Base-by-base conservation (phyloP, 2,329 filamentous ascomycete genomes). In the Clonostachys chloroleuca region DNA sequence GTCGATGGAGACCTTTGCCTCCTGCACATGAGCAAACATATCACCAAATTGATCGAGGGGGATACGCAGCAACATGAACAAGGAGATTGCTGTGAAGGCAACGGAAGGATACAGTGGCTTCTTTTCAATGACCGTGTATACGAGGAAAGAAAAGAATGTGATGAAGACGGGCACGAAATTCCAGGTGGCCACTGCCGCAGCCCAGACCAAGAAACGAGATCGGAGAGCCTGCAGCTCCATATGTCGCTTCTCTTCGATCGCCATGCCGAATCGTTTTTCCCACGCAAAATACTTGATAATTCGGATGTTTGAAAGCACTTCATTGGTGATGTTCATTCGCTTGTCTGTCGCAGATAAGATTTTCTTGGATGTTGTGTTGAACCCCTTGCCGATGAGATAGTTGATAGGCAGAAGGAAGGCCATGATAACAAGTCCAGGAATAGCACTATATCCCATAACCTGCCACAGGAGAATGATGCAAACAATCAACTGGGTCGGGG, bases 221-320 rank as follows among this genome's bases (percentile, higher is more conserved):
- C 91, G 85, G 47, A 99, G 68, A 34, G 89, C 83, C 56, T 80
- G 83, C 45, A 99, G 76, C 65, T 99, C 94, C 4, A 74, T 74
- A 40, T 77, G 75, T 52, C 94, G 84, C 70, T 96, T 96, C 64
- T 96, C 92, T 51, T 95, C 87, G 34, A 99, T 90, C 47, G 89
- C 83, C 18, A 82, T 80, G 48, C 88, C 82, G 63, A 96, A 99
- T 3, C 92, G 87, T 57, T 91, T 84, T 65, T 99, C 94, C 94
- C 94, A 99, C 0, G 94, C 92, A 63, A 99, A 99, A 67, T 94
- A 99, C 64, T 99, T 99, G 80, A 99, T 97, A 63, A 99, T 96
- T 45, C 94, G 84, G 54, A 99, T 97, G 59, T 97, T 99, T 61
- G 95, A 92, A 30, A 99, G 74, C 8, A 97, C 88, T 67, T 99